Evolutionary conservation across 371 early-diverging fungal species (phyloP).

Genomic region (Lichtheimia ornata): DNA sequence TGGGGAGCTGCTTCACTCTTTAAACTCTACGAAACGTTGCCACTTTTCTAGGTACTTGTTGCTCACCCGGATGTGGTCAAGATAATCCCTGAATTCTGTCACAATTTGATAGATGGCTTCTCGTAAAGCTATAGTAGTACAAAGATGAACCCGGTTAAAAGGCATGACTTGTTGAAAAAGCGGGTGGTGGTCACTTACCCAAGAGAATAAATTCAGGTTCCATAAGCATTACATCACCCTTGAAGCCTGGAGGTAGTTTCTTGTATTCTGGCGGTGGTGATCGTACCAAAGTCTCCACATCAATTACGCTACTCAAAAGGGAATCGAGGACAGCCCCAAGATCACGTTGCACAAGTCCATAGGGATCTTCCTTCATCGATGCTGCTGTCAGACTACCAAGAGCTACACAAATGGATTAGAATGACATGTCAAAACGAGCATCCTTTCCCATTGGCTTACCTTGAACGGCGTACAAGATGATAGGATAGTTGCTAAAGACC

Average conservation of each 20-base stretch:
- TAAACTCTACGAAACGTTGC: conserved; percentile 41
- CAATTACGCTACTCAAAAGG: conserved; percentile 41
- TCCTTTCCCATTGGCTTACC: conserved; percentile 24
- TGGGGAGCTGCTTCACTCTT: conserved; percentile 29
- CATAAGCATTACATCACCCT: conserved; percentile 11
- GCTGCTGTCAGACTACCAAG: conserved; percentile 49
- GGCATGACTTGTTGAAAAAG: neutral
- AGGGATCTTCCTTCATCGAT: conserved; percentile 54
- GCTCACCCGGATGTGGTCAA: conserved; percentile 35
- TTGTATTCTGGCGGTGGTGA: conserved; percentile 35
- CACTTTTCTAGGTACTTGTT: conserved; percentile 38
- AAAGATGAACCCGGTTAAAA: neutral
- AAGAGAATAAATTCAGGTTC: conserved; percentile 31
- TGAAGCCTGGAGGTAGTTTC: conserved; percentile 8
- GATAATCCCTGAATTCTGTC: conserved; percentile 38
- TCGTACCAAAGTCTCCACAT: conserved; percentile 33
- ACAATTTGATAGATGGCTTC: conserved; percentile 57
- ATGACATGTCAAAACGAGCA: neutral
- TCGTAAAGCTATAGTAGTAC: conserved; percentile 36
- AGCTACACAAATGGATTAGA: conserved; percentile 22
- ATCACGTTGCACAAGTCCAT: conserved; percentile 59
- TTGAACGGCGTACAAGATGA: conserved; percentile 51
- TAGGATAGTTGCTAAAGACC: conserved; percentile 44
- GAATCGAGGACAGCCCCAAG: conserved; percentile 47
- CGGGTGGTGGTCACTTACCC: conserved; percentile 17